Evolutionary conservation across 148 eudicot species (phyloP).

Genomic region (Pouteria glomerata): DNA sequence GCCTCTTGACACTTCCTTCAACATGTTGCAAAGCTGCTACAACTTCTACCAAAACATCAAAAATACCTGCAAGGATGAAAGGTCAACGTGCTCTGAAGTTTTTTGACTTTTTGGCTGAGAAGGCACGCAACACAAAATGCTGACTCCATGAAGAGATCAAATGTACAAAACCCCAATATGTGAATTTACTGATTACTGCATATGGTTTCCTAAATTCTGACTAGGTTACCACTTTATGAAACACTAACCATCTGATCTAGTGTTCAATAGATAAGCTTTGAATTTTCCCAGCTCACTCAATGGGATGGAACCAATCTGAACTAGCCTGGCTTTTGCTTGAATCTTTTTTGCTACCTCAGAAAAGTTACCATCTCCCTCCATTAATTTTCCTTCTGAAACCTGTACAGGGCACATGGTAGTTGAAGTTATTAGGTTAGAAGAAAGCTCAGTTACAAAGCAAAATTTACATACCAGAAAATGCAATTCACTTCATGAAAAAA

Average conservation of each 20-base stretch:
- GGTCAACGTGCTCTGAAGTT: not conserved
- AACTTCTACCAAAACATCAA: constrained; percentile 69
- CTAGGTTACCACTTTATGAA: not conserved
- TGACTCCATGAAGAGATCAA: not conserved
- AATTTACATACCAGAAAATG: not conserved
- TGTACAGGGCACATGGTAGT: constrained; percentile 20
- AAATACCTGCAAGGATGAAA: constrained; percentile 45
- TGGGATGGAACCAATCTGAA: constrained; percentile 54
- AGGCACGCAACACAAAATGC: not conserved
- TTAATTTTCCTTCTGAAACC: constrained; percentile 51
- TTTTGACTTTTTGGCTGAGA: not conserved
- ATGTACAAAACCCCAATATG: not conserved
- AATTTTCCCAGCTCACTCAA: constrained; percentile 61
- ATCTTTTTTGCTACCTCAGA: constrained; percentile 42
- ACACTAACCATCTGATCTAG: constrained; percentile 57
- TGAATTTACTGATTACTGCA: not conserved
- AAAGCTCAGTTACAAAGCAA: not conserved
- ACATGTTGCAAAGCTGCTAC: constrained; percentile 55
- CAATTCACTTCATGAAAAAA: not conserved
- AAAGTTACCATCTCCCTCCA: constrained; percentile 24
- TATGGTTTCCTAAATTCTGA: not conserved
- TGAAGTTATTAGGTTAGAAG: not conserved
- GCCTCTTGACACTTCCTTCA: constrained; percentile 57
- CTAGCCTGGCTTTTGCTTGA: constrained; percentile 54
- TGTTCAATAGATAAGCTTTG: constrained; percentile 48